Percentiles rank a stretch among this genome's conserved stretches.
Conservation (phyloP, 441 rosid species). For the Manihot esculenta region DNA sequence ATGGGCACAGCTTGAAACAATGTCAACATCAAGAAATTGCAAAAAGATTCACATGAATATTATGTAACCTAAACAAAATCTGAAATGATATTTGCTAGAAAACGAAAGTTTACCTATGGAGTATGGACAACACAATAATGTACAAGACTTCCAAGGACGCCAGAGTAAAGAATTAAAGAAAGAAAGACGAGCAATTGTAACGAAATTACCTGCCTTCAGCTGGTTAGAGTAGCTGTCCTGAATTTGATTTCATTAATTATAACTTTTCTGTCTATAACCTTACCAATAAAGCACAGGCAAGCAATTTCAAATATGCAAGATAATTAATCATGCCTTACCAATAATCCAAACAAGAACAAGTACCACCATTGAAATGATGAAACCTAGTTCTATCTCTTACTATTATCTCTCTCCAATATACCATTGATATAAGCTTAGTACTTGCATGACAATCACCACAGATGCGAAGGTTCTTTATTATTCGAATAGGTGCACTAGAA, state of each 20-base stretch:
- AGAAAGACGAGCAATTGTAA: too few species aligned
- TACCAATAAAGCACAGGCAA: neutral
- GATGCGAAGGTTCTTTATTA: slow-evolving; percentile 42
- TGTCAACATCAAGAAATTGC: neutral
- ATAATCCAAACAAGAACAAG: slow-evolving; percentile 43
- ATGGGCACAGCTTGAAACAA: neutral
- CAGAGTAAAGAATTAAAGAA: too few species aligned
- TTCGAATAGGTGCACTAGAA: slow-evolving; percentile 26
- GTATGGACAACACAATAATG: too few species aligned
- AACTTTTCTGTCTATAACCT: neutral
- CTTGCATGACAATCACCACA: slow-evolving; percentile 42
- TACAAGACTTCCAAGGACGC: too few species aligned
- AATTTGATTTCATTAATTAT: too few species aligned
- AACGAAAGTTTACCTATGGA: neutral
- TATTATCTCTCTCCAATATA: slow-evolving; percentile 34
- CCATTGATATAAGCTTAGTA: slow-evolving; percentile 33
- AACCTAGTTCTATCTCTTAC: slow-evolving; percentile 41
- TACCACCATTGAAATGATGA: slow-evolving; percentile 38
- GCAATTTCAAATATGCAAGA: neutral
- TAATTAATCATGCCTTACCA: slow-evolving; percentile 27
- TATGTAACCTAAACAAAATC: neutral
- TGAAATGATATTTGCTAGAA: neutral
- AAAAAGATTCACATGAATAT: neutral
- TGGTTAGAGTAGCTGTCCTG: too few species aligned
- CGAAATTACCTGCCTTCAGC: too few species aligned